These are phyloP conservation scores for Phialocephala sp. DNA, from an alignment of 2,329 filamentous ascomycete species.

Conservation along the genomic window DNA sequence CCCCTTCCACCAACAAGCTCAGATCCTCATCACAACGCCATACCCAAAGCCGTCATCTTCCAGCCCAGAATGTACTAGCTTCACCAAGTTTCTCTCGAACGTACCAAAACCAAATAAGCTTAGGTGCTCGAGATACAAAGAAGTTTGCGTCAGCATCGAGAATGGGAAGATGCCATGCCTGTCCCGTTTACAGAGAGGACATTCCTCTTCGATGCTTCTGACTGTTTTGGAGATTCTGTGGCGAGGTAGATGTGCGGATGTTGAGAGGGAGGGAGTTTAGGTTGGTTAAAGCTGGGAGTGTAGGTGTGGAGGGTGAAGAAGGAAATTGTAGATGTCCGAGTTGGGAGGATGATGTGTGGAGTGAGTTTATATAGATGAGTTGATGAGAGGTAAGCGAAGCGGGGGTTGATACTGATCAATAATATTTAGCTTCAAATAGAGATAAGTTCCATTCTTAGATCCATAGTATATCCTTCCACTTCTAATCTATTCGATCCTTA, in stretches of 20 bases:
- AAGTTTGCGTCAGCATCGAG: not conserved
- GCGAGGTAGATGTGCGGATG: not conserved
- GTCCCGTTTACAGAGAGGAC: not conserved
- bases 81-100: not conserved
- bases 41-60: not conserved
- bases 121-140: not conserved
- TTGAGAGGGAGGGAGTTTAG: not conserved
- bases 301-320: not conserved
- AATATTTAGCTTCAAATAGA: not conserved
- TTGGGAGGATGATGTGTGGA: slow-evolving; percentile 2
- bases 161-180: not conserved
- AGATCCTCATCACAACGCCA: not conserved
- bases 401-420: not conserved
- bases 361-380: not conserved
- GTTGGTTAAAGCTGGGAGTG: slow-evolving; percentile 7
- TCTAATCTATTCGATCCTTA: too few species aligned
- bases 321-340: not conserved
- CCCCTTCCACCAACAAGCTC: not conserved
- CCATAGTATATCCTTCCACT: too few species aligned
- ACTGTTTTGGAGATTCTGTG: not conserved
- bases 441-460: not conserved
- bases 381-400: not conserved
- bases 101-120: not conserved
- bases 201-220: not conserved
- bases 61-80: slow-evolving; percentile 3